Evolutionary conservation across 441 rosid genomes (phyloP).

Genomic region (Euphorbia neoarborescens): DNA sequence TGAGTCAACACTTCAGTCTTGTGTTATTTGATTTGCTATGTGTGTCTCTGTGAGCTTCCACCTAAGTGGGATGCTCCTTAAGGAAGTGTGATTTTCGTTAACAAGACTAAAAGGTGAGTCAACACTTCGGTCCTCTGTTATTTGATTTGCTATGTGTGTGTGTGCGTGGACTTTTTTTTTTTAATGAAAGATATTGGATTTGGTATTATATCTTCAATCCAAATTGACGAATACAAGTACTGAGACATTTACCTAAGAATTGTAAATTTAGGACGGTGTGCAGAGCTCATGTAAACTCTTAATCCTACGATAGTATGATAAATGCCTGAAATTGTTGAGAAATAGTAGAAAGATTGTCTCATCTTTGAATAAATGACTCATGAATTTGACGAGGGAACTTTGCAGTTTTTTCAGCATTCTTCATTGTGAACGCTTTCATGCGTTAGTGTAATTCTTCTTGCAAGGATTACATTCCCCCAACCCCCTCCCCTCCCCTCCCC

Average conservation of each 20-base stretch:
- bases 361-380: background rate
- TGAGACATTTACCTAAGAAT: background rate
- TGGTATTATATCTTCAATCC: background rate
- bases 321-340: background rate
- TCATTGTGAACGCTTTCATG: background rate
- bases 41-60: slow-evolving; percentile 63
- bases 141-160: background rate
- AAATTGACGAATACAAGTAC: background rate
- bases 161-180: background rate
- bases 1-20: slow-evolving; percentile 19
- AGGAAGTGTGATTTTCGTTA: slow-evolving; percentile 77
- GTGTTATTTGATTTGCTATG: background rate
- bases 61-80: slow-evolving; percentile 76
- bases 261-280: background rate
- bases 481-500: too few species aligned
- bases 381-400: background rate
- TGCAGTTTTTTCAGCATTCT: background rate
- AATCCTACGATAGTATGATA: slow-evolving; percentile 1
- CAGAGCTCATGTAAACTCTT: background rate
- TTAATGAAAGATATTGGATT: background rate
- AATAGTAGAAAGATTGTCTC: background rate
- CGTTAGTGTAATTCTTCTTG: background rate
- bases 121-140: background rate
- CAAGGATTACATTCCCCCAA: too few species aligned
- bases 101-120: slow-evolving; percentile 82